Conservation (phyloP, 2,329 filamentous ascomycete species). For the Xylaria sp. region DNA sequence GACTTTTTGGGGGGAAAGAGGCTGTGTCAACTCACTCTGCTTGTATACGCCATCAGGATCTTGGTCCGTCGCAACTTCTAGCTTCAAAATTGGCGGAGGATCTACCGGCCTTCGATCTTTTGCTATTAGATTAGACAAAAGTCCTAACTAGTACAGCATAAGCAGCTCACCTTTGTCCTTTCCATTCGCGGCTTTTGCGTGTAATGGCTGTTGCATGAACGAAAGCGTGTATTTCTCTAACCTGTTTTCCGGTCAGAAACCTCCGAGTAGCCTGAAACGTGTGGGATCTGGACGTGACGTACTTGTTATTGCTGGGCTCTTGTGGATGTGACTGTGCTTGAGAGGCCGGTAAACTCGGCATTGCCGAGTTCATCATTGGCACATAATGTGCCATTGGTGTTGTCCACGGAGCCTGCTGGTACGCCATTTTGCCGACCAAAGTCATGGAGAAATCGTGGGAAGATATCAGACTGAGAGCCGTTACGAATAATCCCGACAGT, state of each 20-base stretch:
- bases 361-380: conserved; percentile 45
- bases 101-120: conserved; percentile 87
- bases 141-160: conserved; percentile 7
- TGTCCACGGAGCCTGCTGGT: conserved; percentile 45
- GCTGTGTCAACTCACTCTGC: conserved; percentile 63
- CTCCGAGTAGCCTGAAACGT: not conserved
- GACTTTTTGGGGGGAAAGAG: not conserved
- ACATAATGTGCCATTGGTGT: conserved; percentile 45
- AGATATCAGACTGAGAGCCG: not conserved
- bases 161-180: conserved; percentile 47
- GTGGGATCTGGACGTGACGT: conserved; percentile 27
- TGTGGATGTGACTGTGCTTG: conserved; percentile 43
- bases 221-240: conserved; percentile 46
- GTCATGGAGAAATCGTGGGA: conserved; percentile 4
- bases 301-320: conserved; percentile 43
- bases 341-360: conserved; percentile 42
- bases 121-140: conserved; percentile 27
- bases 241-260: conserved; percentile 35
- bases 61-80: conserved; percentile 62
- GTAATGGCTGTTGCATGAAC: conserved; percentile 47
- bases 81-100: conserved; percentile 84
- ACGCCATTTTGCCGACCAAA: conserved; percentile 42
- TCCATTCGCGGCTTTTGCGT: conserved; percentile 49
- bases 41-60: conserved; percentile 62
- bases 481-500: conserved; percentile 2